phyloP scores from a whole-genome alignment of 2,329 filamentous ascomycete genomes.

The Cladophialophora yegresii region DNA sequence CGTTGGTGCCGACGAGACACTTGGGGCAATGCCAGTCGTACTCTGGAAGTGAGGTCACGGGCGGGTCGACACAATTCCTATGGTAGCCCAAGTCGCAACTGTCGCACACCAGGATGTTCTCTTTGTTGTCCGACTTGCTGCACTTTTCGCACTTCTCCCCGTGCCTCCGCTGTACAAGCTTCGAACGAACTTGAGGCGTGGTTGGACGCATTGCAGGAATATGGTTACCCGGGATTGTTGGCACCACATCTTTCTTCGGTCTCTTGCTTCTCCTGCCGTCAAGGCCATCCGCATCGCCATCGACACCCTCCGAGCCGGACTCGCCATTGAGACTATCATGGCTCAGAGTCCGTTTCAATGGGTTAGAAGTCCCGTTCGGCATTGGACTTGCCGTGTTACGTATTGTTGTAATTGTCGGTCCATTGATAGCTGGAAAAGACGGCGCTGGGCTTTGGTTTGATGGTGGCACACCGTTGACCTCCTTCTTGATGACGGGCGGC shows the following conservation, averaged over 20 bases:
- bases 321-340: constrained; percentile 51
- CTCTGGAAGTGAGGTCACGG: constrained; percentile 73
- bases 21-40: constrained; percentile 94
- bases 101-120: constrained; percentile 77
- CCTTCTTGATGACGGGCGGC: constrained; percentile 50
- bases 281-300: constrained; percentile 61
- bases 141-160: constrained; percentile 82
- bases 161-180: constrained; percentile 58
- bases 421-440: constrained; percentile 61
- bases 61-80: constrained; percentile 83
- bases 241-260: constrained; percentile 73
- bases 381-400: constrained; percentile 22
- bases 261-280: constrained; percentile 84
- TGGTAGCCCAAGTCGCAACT: constrained; percentile 90
- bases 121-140: constrained; percentile 71
- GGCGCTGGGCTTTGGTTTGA: constrained; percentile 57
- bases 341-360: constrained; percentile 76
- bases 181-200: constrained; percentile 59
- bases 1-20: constrained; percentile 91
- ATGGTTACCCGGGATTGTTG: constrained; percentile 91
- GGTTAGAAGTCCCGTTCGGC: constrained; percentile 44
- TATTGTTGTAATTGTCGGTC: constrained; percentile 36
- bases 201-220: constrained; percentile 89
- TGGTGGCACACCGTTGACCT: constrained; percentile 57
- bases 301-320: constrained; percentile 45